Evolutionary conservation across 805 yeast genomes (phyloP).

Genomic region (Scheffersomyces amazonensis): DNA sequence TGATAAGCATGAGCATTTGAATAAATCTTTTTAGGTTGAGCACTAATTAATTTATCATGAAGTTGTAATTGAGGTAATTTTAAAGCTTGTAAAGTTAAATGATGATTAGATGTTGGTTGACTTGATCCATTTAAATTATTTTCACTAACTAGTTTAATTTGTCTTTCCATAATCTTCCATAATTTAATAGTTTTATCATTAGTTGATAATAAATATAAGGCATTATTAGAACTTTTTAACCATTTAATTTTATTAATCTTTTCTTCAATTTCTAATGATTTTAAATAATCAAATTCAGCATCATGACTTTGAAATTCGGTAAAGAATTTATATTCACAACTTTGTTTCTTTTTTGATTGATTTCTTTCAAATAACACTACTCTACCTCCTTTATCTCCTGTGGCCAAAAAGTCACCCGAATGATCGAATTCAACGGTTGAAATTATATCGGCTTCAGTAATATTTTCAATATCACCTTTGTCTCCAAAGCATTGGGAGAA

Average conservation of each 20-base stretch:
- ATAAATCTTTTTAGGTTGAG: slow-evolving; percentile 87
- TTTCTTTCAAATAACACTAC: slow-evolving; percentile 94
- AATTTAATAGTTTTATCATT: slow-evolving; percentile 98
- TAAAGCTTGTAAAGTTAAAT: slow-evolving; percentile 40
- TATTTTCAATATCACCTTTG: slow-evolving; percentile 92
- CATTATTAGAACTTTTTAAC: slow-evolving; percentile 83
- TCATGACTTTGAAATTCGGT: slow-evolving; percentile 98
- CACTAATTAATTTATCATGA: slow-evolving; percentile 93
- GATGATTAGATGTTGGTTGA: slow-evolving; percentile 14
- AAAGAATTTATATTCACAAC: slow-evolving; percentile 89
- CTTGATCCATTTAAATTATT: slow-evolving; percentile 59
- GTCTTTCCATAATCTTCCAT: slow-evolving; percentile 94
- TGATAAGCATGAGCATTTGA: slow-evolving; percentile 98
- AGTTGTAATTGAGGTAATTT: slow-evolving; percentile 85
- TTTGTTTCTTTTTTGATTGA: slow-evolving; percentile 55
- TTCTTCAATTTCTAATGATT: slow-evolving; percentile 95
- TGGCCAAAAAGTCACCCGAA: slow-evolving; percentile 92
- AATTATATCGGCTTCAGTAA: slow-evolving; percentile 95
- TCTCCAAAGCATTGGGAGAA: slow-evolving; percentile 98
- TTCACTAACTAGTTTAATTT: slow-evolving; percentile 87
- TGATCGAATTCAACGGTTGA: slow-evolving; percentile 96
- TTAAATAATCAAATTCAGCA: slow-evolving; percentile 96
- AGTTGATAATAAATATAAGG: slow-evolving; percentile 87
- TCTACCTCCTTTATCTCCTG: slow-evolving; percentile 98
- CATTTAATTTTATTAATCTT: slow-evolving; percentile 97